Evolutionary conservation across 148 eudicot species (phyloP), one percentile per base, ranked within the genome.

Genomic region (Heliosperma pusillum): DNA sequence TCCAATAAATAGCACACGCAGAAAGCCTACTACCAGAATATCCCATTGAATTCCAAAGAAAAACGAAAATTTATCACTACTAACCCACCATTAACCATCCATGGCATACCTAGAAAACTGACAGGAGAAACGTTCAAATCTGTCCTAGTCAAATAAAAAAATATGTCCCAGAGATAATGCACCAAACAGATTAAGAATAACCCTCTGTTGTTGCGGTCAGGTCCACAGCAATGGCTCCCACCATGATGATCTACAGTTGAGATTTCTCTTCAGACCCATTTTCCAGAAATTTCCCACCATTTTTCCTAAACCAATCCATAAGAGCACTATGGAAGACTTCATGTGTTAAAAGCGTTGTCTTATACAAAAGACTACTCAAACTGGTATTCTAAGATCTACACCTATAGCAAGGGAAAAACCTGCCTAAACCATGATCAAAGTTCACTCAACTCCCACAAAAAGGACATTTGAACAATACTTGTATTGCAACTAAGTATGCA

Each of bases 401-500:
- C 57, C 72, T 72, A 19, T 55, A 55, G 59, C 63, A 59, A 21
- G 63, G 63, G 27, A 12, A 65, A 36, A 66, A 12, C 36, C 40
- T 47, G 47, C 20, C n/a, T 15, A 70, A 75, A 36, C 65, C 12
- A 47, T 26, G 36, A 62, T 74, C 25, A 69, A 60, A 15, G 11
- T 24, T 75, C 74, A 70, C 71, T 70, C 33, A 36, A 10, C 26
- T n/a, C 72, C 81, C 68, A 44, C 25, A 12, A 79, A 29, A 74
- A 20, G 77, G 20, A 62, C 47, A 47, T 73, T 40, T 22, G 30
- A 70, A 74, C 25, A 12, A 69, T 60, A 64, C 50, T 68, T 74
- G 61, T 16, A 19, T 47, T 62, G 60, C 24, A 58, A 44, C 33
- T 21, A 67, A 8, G 22, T 56, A 56, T 56, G 59, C 59, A 59